A percentile compares a stretch with the other conserved stretches of the same genome.
These are phyloP conservation scores for Aspergillus alliaceus DNA, from an alignment of 2,329 filamentous ascomycete genomes.

Conservation along the genomic window DNA sequence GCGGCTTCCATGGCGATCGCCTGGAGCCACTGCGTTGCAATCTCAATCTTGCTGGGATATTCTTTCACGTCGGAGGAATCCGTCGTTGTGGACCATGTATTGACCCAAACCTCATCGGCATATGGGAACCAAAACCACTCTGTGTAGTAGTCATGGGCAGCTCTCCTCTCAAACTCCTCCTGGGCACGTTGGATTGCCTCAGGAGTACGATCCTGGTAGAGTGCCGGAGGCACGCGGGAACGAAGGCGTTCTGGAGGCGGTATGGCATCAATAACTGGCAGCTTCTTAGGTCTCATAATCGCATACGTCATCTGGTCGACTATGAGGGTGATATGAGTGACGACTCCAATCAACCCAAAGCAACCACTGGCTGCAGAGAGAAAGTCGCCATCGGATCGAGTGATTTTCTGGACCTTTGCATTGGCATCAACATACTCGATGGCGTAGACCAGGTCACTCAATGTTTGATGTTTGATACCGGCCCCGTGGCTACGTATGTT, in stretches of 20 bases:
- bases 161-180: not conserved
- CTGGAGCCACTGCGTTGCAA: not conserved
- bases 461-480: not conserved
- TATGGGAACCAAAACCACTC: not conserved
- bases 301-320: not conserved
- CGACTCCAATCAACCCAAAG: not conserved
- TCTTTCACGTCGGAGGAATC: not conserved
- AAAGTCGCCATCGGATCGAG: not conserved
- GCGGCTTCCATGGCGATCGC: not conserved
- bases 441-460: not conserved
- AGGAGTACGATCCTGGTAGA: not conserved
- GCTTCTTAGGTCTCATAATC: not conserved
- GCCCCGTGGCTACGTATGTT: not conserved
- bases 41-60: not conserved
- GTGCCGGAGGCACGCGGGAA: not conserved
- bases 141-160: not conserved
- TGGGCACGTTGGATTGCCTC: not conserved
- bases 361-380: not conserved
- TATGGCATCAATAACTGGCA: not conserved
- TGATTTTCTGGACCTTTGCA: not conserved
- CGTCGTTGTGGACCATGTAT: not conserved
- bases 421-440: not conserved
- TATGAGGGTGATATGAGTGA: not conserved
- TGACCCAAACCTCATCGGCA: not conserved
- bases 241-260: not conserved